Base-by-base conservation (phyloP, 2,329 filamentous ascomycete species). In the Paracorniculantispora psalliotae region DNA sequence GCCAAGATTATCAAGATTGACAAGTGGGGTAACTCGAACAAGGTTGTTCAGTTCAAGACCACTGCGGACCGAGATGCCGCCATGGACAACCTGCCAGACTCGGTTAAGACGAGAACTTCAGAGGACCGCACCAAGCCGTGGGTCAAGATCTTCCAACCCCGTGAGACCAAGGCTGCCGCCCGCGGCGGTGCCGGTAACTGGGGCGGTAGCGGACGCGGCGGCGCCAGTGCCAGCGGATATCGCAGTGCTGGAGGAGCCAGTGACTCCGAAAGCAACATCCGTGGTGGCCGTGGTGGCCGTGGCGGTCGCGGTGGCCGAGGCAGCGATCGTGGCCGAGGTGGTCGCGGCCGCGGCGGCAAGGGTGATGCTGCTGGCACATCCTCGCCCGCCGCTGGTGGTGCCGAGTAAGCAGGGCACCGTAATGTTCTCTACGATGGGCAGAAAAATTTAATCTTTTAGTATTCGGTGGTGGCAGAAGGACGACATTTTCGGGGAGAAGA, bases 31-130 rank as follows among this genome's bases (percentile, higher is more conserved):
- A 85, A 85, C 68, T 85, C 86, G 62, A 91, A 91, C 77, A 92
- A 88, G 76, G 90, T 96, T 52, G 91, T 91, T 26, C 88, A 92
- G 64, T 97, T 97, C 77, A 85, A 88, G 70, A 90, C 82, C 2
- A 70, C 79, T 3, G 89, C 96, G 65, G 90, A 96, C 52, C 90
- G 93, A 68, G 90, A 92, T 67, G 84, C 82, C 35, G 91, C 92
- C 35, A 81, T 96, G 68, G 83, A 86, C 44, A 86, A 86, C 63
- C 81, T 96, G 60, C 84, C 91, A 5, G 81, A 87, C 15, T 90
- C 94, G 46, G 81, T 88, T 67, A 93, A 92, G 80, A 89, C 86
- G 63, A 82, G 84, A 63, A 82, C 82, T 43, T 81, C 84, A 33
- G 87, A 88, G 67, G 89, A 91, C 63, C 86, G 90, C 63, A 88